These are phyloP conservation scores for Vanderwaltozyma polyspora DNA, from an alignment of 805 yeast genomes.

Conservation along the genomic window DNA sequence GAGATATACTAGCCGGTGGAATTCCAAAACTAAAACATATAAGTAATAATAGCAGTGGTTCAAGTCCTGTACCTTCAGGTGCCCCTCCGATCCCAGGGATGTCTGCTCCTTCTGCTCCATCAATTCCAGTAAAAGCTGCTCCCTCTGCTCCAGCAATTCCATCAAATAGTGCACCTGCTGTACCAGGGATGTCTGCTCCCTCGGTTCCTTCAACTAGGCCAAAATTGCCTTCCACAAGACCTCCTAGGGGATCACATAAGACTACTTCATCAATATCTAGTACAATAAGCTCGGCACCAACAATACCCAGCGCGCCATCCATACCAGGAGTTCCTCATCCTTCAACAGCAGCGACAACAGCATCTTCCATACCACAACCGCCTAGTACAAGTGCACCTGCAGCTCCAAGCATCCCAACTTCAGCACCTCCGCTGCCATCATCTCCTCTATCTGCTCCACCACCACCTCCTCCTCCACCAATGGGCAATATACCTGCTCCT, in stretches of 20 bases:
- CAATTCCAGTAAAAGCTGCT: conserved; percentile 7
- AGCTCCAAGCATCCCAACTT: conserved; percentile 7
- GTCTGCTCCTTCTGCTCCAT: conserved; percentile 4
- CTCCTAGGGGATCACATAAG: conserved; percentile 9
- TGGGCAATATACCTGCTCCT: conserved; percentile 11
- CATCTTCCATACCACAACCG: conserved; percentile 23
- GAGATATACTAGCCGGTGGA: conserved; percentile 48
- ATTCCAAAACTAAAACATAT: conserved; percentile 57
- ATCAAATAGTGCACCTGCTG: conserved; percentile 4
- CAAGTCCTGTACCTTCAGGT: conserved; percentile 7
- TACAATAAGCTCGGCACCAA: conserved; percentile 12
- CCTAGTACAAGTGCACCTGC: conserved; percentile 14
- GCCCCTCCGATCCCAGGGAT: conserved; percentile 3
- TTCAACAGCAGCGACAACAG: conserved; percentile 18
- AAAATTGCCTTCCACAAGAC: conserved; percentile 17
- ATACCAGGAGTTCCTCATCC: conserved; percentile 7
- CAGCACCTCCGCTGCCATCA: conserved; percentile 13
- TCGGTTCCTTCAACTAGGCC: conserved; percentile 3
- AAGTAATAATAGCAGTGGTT: conserved; percentile 18
- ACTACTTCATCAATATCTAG: conserved; percentile 7
- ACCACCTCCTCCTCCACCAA: conserved; percentile 15
- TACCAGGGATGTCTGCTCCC: conserved; percentile 3
- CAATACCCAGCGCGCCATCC: conserved; percentile 5
- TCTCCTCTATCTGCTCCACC: conserved; percentile 9
- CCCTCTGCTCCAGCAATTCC: conserved; percentile 24